Evolutionary conservation across 73 alveolate genomes (phyloP).

Genomic region (Paramecium octaurelia): DNA sequence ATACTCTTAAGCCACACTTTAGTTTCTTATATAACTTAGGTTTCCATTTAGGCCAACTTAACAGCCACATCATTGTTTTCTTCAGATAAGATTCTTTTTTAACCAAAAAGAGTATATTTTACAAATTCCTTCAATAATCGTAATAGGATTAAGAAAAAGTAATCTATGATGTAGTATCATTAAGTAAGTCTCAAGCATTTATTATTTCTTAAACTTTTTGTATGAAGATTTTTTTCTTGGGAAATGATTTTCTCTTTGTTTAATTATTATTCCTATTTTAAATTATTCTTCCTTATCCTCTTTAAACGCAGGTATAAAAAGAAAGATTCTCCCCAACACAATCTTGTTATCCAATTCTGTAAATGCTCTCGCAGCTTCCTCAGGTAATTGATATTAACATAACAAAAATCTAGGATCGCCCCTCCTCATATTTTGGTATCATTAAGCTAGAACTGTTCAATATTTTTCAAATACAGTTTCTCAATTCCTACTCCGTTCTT

Average conservation of each 20-base stretch:
- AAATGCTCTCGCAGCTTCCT: slow-evolving; percentile 91
- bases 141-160: slow-evolving; percentile 92
- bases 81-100: slow-evolving; percentile 88
- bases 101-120: slow-evolving; percentile 75
- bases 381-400: slow-evolving; percentile 84
- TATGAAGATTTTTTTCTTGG: slow-evolving; percentile 77
- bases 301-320: slow-evolving; percentile 83
- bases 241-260: slow-evolving; percentile 59
- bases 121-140: slow-evolving; percentile 89
- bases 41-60: slow-evolving; percentile 90
- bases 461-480: no score
- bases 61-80: slow-evolving; percentile 90
- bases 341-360: slow-evolving; percentile 88
- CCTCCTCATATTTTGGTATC: no score
- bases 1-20: slow-evolving; percentile 93
- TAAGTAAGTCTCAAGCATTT: slow-evolving; percentile 74
- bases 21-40: slow-evolving; percentile 90
- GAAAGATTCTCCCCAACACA: slow-evolving; percentile 91
- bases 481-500: no score
- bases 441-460: no score
- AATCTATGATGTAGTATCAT: slow-evolving; percentile 94
- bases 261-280: slow-evolving; percentile 56
- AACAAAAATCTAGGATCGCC: no score
- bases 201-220: slow-evolving; percentile 78
- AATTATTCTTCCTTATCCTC: slow-evolving; percentile 66